phyloP scores from a whole-genome alignment of 345 rosid species.

The Aquilaria malaccensis region DNA sequence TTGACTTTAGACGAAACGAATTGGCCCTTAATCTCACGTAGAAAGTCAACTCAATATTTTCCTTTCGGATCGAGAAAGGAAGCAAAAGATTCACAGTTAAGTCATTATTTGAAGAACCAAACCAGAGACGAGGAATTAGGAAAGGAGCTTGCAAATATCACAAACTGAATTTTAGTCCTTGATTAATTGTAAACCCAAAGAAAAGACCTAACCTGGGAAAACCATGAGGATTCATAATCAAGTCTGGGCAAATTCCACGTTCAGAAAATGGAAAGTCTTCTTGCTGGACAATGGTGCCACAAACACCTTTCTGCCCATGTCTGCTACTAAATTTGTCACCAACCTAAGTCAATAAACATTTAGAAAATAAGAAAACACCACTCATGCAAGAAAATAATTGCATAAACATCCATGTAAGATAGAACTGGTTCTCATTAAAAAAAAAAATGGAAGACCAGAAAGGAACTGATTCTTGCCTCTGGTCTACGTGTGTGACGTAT shows the following conservation, averaged over 20 bases:
- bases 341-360: slow-evolving; percentile 33
- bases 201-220: slow-evolving; percentile 67
- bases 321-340: slow-evolving; percentile 99
- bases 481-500: slow-evolving; percentile 96
- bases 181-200: not conserved
- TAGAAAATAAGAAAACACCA: not conserved
- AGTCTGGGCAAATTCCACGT: slow-evolving; percentile 94
- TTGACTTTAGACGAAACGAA: too few species aligned
- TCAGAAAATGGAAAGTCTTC: slow-evolving; percentile 98
- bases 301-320: slow-evolving; percentile 98
- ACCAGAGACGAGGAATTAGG: not conserved
- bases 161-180: not conserved
- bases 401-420: not conserved
- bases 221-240: slow-evolving; percentile 98
- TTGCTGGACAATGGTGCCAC: slow-evolving; percentile 88
- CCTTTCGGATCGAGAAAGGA: too few species aligned
- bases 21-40: too few species aligned
- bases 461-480: slow-evolving; percentile 40
- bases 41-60: too few species aligned
- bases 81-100: too few species aligned
- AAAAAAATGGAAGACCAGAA: not conserved
- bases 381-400: slow-evolving; percentile 3
- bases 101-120: not conserved
- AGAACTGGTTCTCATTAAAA: not conserved
- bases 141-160: not conserved